Evolutionary conservation across 768 basidiomycete genomes (phyloP).

Genomic region (Tricholoma sp.): DNA sequence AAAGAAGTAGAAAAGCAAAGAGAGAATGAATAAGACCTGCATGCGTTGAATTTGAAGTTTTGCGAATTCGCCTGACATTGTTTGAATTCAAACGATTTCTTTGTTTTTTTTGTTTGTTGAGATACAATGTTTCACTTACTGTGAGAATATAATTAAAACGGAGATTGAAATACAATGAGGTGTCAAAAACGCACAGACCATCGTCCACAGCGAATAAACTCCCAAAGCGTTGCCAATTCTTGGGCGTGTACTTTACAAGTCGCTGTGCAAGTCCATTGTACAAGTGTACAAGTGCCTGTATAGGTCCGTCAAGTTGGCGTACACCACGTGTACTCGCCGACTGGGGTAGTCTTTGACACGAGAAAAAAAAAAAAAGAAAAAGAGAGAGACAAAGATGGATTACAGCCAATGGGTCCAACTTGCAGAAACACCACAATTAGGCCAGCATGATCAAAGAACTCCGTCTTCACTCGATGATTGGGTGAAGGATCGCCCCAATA

Average conservation of each 20-base stretch:
- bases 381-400: slow-evolving; percentile 34
- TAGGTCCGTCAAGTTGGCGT: neutral
- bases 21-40: slow-evolving; percentile 24
- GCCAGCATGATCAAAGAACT: slow-evolving; percentile 23
- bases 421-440: slow-evolving; percentile 26
- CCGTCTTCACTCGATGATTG: slow-evolving; percentile 34
- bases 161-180: slow-evolving; percentile 13
- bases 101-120: too few species aligned
- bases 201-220: slow-evolving; percentile 15
- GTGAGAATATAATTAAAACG: slow-evolving; percentile 25
- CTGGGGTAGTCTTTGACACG: slow-evolving; percentile 20
- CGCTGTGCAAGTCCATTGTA: slow-evolving; percentile 12
- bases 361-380: slow-evolving; percentile 28
- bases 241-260: slow-evolving; percentile 22
- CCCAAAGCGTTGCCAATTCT: slow-evolving; percentile 18
- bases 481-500: slow-evolving; percentile 37
- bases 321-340: slow-evolving; percentile 6
- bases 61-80: slow-evolving; percentile 22
- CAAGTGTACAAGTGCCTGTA: slow-evolving; percentile 4
- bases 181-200: slow-evolving; percentile 22
- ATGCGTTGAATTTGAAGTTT: slow-evolving; percentile 27
- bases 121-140: slow-evolving; percentile 20
- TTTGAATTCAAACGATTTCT: neutral
- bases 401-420: slow-evolving; percentile 41
- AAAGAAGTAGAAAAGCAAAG: slow-evolving; percentile 8